Evolutionary conservation across 2,329 filamentous ascomycete species (phyloP), one percentile per base, ranked within the genome.

Genomic region (Fusarium heterosporum): DNA sequence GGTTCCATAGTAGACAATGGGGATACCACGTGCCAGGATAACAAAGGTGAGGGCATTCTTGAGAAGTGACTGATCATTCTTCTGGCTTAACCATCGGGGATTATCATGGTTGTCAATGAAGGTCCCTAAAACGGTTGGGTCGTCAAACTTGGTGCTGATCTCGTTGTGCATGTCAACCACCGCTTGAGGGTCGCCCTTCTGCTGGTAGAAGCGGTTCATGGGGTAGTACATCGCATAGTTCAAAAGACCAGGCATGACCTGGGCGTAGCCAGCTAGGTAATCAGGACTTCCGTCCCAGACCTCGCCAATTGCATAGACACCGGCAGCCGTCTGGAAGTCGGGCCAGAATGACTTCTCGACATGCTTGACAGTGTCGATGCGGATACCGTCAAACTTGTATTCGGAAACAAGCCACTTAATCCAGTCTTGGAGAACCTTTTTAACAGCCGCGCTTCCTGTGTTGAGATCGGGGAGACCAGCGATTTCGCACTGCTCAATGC

Each of bases 1-100:
- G 62, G 88, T 86, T 28, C 88, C 89, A 67, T 89, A 84, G 75
- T 90, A 91, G 32, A 90, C 81, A 55, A 89, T 86, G 2, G 88
- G 87, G 38, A 90, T 85, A 19, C 88, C 88, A 54, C 89, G 81
- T 4, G 79, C 79, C 17, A 90, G 82, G 29, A 90, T 82, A n/a
- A 84, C 85, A 70, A 86, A 90, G 0, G 86, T 81, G 39, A 90
- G 79, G 7, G 85, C 81, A 68, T 90, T 90, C 74, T 87, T 85
- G 43, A 87, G 83, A 3, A 89, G 80, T 4, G 84, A 76, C 9
- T 82, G 74, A 70, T 90, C 87, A 11, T 78, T 72, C 49, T 83
- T 87, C 58, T 81, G 74, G 62, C 77, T 82, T 22, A 84, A 74
- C 73, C 86, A 87, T 22, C 87, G 84, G 6, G 82, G 71, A 47